These are phyloP conservation scores for Boletus rex-veris DNA, from an alignment of 768 basidiomycete genomes.

Conservation along the genomic window DNA sequence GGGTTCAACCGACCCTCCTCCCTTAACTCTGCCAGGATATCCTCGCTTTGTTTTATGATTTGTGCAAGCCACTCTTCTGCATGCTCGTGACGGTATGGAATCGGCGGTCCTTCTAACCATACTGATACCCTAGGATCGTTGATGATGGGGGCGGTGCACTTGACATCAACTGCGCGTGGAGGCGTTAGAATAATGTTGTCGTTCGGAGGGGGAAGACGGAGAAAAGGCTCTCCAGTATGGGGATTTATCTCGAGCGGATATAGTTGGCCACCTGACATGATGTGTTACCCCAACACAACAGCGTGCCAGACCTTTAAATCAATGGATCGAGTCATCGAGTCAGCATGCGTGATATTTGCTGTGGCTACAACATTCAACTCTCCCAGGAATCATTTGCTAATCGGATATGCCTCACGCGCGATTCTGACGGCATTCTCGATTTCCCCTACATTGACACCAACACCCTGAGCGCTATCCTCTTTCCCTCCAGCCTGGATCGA, in stretches of 20 bases:
- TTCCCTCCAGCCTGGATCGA: slow-evolving; percentile 83
- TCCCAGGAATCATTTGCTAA: slow-evolving; percentile 15
- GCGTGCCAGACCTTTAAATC: not conserved
- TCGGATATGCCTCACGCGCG: slow-evolving; percentile 44
- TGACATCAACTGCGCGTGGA: slow-evolving; percentile 45
- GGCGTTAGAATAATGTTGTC: slow-evolving; percentile 59
- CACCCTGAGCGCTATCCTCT: slow-evolving; percentile 87
- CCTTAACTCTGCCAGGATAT: slow-evolving; percentile 18
- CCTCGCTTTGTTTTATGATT: slow-evolving; percentile 18
- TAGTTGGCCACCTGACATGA: slow-evolving; percentile 24
- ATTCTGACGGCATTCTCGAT: slow-evolving; percentile 63
- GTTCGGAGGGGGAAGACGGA: slow-evolving; percentile 48
- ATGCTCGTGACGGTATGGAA: slow-evolving; percentile 48
- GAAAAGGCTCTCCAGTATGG: slow-evolving; percentile 49
- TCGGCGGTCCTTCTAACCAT: slow-evolving; percentile 47
- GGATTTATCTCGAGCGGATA: slow-evolving; percentile 42
- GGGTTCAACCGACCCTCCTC: slow-evolving; percentile 16
- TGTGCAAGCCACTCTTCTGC: slow-evolving; percentile 37
- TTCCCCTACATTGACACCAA: slow-evolving; percentile 64
- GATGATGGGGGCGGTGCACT: slow-evolving; percentile 35
- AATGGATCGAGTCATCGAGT: not conserved
- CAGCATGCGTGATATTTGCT: not conserved
- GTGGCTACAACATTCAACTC: not conserved
- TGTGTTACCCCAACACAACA: not conserved
- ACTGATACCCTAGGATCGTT: slow-evolving; percentile 48